Evolutionary conservation across 1,139 yeast genomes (phyloP), one percentile per base, ranked within the genome.

Genomic region (Blastobotrys niveus): DNA sequence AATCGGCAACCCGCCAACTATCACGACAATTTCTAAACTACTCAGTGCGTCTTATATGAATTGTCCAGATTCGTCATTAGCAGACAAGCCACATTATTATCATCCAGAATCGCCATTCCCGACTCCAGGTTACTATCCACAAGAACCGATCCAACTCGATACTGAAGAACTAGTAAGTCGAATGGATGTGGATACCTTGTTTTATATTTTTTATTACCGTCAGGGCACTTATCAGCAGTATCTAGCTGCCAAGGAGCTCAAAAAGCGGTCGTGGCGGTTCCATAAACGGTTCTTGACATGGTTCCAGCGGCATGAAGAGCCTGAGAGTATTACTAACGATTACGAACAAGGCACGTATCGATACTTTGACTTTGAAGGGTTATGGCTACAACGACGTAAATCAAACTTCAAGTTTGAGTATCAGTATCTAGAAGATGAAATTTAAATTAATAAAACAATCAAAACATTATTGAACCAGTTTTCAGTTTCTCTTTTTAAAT

Each of bases 51-150:
- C 96, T 2, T 72, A 86, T 50, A 70, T 86, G 56, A 83, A 85
- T 58, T 87, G 96, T 62, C 98, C 99, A 0, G 97, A 91, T 64
- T 86, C 96, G 1, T 75, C 80, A 50, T 93, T 89, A 61, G 83
- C 95, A 1, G 96, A 91, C 57, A 79, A 77, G 53, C 96, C 97
- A 24, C 74, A 81, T 51, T 78, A 77, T 52, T 89, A 89, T 62
- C 77, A 74, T 51, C 95, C 96, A n/a, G 72, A 73, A 37, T 79
- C 80, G 53, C 94, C 94, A 41, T 95, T 84, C 60, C 95, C 96
- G 14, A 86, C 95, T 4, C 86, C 93, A 38, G 77, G 86, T 19
- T 87, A 82, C 64, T 91, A 88, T 66, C 98, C 99, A 3, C 91
- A 82, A 60, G 96, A 87, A 54, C 95, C 96, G 37, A 67, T 72